Evolutionary conservation across 2,329 filamentous ascomycete species (phyloP).

Genomic region (Botrytis hyacinthi): DNA sequence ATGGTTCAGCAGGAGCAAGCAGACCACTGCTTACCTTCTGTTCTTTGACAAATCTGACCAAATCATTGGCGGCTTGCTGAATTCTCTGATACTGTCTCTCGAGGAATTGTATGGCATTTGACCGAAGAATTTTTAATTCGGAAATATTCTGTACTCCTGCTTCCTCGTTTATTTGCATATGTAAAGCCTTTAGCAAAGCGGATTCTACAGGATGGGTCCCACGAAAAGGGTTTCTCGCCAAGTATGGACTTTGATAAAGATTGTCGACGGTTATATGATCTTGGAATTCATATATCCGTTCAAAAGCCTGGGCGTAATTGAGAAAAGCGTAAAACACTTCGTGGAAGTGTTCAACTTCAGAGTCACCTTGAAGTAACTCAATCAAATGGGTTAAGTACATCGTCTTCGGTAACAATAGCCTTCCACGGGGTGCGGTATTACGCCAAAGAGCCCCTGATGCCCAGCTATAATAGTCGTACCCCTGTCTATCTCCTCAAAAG

Average conservation of each 20-base stretch:
- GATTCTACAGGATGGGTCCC: background rate
- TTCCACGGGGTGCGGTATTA: fast-evolving
- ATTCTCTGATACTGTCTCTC: background rate
- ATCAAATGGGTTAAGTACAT: background rate
- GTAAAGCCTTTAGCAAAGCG: background rate
- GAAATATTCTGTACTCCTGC: background rate
- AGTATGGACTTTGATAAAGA: background rate
- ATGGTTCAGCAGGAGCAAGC: background rate
- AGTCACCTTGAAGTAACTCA: background rate
- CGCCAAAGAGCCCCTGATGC: fast-evolving
- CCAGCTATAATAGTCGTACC: fast-evolving
- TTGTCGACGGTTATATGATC: no score
- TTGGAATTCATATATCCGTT: background rate
- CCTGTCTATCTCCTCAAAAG: background rate
- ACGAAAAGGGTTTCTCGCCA: background rate
- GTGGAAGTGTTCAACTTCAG: background rate
- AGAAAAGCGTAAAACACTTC: background rate
- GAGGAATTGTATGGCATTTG: background rate
- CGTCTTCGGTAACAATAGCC: background rate
- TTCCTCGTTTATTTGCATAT: background rate
- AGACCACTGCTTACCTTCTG: background rate
- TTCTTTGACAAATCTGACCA: background rate
- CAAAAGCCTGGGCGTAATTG: background rate
- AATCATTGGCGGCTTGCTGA: background rate
- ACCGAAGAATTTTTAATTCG: background rate